These are phyloP conservation scores for Silene coronaria DNA, from an alignment of 179 eudicot species.

Conservation along the genomic window DNA sequence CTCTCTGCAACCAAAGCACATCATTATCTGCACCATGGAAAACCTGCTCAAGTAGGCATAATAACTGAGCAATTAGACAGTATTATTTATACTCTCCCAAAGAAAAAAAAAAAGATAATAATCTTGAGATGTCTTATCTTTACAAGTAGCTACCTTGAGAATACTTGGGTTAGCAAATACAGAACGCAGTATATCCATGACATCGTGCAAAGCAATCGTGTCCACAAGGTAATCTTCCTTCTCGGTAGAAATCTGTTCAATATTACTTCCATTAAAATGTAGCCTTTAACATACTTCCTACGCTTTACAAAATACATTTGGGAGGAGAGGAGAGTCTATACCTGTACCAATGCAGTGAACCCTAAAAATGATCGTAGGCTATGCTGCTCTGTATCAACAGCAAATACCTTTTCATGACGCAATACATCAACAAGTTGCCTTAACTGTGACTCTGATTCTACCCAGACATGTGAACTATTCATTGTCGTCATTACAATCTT, in stretches of 20 bases:
- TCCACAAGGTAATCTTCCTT: conserved; percentile 77
- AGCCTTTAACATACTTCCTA: not conserved
- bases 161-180: conserved; percentile 72
- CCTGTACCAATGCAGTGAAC: conserved; percentile 90
- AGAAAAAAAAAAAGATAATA: not conserved
- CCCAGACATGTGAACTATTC: conserved; percentile 56
- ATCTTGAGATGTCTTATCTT: not conserved
- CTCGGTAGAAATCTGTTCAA: conserved; percentile 62
- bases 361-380: conserved; percentile 84
- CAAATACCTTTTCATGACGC: conserved; percentile 65
- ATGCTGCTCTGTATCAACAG: conserved; percentile 95
- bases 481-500: conserved; percentile 34
- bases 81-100: not conserved
- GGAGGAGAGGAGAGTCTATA: conserved; percentile 10
- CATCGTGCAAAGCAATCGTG: conserved; percentile 79
- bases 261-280: not conserved
- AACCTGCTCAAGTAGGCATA: conserved; percentile 43
- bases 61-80: not conserved
- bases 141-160: conserved; percentile 55
- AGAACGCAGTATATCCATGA: conserved; percentile 65
- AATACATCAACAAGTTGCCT: conserved; percentile 50
- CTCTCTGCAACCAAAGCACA: conserved; percentile 96
- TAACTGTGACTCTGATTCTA: conserved; percentile 66
- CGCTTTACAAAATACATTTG: conserved; percentile 5
- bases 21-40: conserved; percentile 97